These are phyloP conservation scores for Torulaspora pretoriensis DNA, from an alignment of 1,139 yeast genomes.

Conservation along the genomic window DNA sequence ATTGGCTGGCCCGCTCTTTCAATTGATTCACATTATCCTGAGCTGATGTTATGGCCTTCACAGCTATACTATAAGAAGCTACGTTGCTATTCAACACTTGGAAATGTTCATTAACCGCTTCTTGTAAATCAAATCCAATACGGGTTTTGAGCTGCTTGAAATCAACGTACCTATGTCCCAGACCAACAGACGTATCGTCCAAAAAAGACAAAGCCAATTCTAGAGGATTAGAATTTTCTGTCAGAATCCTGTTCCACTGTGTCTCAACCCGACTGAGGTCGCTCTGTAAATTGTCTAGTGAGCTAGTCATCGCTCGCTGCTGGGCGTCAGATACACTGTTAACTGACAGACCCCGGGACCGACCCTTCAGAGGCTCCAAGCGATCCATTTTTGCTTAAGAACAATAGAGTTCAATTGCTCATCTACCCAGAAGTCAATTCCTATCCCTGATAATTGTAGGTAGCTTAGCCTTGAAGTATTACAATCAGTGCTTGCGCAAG, in stretches of 20 bases:
- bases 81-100: conserved; percentile 81
- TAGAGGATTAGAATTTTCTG: conserved; percentile 63
- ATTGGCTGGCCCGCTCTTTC: conserved; percentile 36
- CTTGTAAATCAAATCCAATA: conserved; percentile 56
- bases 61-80: conserved; percentile 65
- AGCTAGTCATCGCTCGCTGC: conserved; percentile 29
- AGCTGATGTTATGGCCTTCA: conserved; percentile 38
- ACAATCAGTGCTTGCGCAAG: not conserved
- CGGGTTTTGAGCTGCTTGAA: conserved; percentile 51
- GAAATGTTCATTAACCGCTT: conserved; percentile 76
- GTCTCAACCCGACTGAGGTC: conserved; percentile 32
- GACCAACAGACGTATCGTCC: conserved; percentile 84
- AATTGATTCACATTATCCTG: conserved; percentile 31
- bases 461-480: not conserved
- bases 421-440: too few species aligned
- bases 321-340: conserved; percentile 30
- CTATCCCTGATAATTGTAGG: too few species aligned
- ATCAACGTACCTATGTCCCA: conserved; percentile 64
- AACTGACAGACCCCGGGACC: conserved; percentile 32
- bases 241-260: conserved; percentile 41
- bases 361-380: conserved; percentile 18
- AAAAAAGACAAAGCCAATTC: conserved; percentile 77
- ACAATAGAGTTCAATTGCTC: not conserved
- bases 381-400: conserved; percentile 19
- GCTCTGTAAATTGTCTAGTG: conserved; percentile 30